Conservation (phyloP, 768 basidiomycete species). For the Nidularia sp. region DNA sequence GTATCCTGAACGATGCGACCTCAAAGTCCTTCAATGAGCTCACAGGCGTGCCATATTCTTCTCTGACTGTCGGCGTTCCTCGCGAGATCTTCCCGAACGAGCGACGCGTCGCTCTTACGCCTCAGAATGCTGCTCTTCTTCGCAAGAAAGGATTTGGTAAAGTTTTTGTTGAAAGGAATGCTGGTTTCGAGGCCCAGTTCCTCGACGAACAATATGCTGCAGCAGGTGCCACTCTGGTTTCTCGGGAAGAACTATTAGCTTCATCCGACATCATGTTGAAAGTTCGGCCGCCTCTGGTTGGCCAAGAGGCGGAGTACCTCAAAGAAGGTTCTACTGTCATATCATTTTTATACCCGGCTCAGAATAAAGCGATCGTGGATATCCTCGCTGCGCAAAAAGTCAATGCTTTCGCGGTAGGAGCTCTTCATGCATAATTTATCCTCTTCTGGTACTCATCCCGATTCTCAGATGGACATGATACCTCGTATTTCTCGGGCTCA, state of each 20-base stretch:
- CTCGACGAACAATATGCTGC: constrained; percentile 74
- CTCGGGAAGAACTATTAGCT: constrained; percentile 64
- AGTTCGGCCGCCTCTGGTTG: constrained; percentile 71
- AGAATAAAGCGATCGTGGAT: constrained; percentile 75
- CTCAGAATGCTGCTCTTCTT: constrained; percentile 69
- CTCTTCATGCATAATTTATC: neutral
- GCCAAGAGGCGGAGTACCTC: constrained; percentile 56
- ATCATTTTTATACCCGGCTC: constrained; percentile 79
- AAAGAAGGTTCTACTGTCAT: constrained; percentile 78
- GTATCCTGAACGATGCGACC: constrained; percentile 18
- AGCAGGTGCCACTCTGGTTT: constrained; percentile 78
- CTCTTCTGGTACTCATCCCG: neutral
- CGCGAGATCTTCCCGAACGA: constrained; percentile 76
- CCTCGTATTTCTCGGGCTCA: constrained; percentile 89
- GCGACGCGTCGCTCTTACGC: constrained; percentile 77
- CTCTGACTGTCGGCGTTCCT: constrained; percentile 73
- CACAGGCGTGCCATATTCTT: constrained; percentile 58
- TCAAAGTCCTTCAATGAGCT: constrained; percentile 20
- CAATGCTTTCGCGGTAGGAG: constrained; percentile 63
- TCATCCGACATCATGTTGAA: constrained; percentile 79
- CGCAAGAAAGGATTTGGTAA: constrained; percentile 79
- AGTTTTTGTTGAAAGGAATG: constrained; percentile 70
- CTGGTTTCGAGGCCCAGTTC: constrained; percentile 74
- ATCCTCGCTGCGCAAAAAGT: constrained; percentile 60
- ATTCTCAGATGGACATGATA: constrained; percentile 76